A percentile compares a stretch with the other conserved stretches of the same genome.
Evolutionary conservation across 805 yeast species (phyloP).

Genomic region (Saccharomycopsis sp.): DNA sequence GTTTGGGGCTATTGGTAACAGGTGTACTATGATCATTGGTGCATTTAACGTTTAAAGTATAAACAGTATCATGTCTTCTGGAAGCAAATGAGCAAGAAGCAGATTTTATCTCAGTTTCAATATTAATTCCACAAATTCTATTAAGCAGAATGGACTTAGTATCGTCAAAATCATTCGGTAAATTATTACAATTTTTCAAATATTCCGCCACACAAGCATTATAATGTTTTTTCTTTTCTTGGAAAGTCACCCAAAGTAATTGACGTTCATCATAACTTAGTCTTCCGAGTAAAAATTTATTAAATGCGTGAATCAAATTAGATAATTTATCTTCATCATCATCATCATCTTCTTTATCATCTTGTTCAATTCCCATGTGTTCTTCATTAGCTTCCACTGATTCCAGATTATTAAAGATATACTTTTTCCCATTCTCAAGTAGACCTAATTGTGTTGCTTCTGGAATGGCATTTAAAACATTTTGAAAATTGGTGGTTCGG

Average conservation of each 20-base stretch:
- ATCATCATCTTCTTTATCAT: constrained; percentile 16
- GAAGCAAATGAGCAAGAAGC: constrained; percentile 30
- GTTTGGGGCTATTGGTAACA: not conserved
- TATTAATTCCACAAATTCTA: constrained; percentile 32
- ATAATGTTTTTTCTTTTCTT: not conserved
- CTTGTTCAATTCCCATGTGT: not conserved
- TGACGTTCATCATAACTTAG: constrained; percentile 39
- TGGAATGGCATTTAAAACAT: constrained; percentile 34
- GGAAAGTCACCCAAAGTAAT: constrained; percentile 1
- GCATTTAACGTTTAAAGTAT: constrained; percentile 33
- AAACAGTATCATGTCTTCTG: constrained; percentile 26
- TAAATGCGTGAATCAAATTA: constrained; percentile 41
- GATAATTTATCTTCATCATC: constrained; percentile 32
- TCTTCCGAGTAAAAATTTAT: constrained; percentile 45
- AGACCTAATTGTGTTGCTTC: constrained; percentile 46
- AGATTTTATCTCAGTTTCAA: constrained; percentile 33
- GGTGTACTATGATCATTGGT: not conserved
- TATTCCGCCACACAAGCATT: not conserved
- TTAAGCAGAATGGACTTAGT: constrained; percentile 18
- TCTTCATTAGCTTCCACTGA: not conserved
- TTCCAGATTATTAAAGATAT: no score
- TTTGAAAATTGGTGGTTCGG: constrained; percentile 70
- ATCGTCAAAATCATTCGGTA: not conserved
- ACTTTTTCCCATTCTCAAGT: no score
- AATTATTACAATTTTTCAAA: not conserved